Base-by-base conservation (phyloP, 2,329 filamentous ascomycete species). In the Mariannaea elegans region DNA sequence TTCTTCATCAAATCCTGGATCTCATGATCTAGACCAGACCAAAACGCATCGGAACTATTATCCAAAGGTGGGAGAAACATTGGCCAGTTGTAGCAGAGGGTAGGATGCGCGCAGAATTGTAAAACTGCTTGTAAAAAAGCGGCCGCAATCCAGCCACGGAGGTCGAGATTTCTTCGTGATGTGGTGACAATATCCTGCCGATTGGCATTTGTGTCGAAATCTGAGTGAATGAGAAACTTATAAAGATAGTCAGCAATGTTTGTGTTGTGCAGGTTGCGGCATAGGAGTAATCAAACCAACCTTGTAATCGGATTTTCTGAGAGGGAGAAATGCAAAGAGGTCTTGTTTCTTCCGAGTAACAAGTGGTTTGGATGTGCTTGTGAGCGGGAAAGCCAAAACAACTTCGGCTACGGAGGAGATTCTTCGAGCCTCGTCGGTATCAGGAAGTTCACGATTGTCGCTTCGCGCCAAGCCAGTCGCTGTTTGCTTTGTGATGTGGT, bases 361-460 rank as follows among this genome's bases (percentile, higher is more conserved):
- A 0, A 52, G n/a, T 2, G 63, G 59, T 12, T 45, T 31, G 1
- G 38, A 27, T 0, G 21, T 3, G 1, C 7, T 31, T 4, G 42
- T 51, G 4, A 67, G n/a, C 1, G 66, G 65, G 19, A 68, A 68
- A 0, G 64, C 66, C 12, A 68, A 27, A n/a, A 66, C n/a, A 3
- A 68, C 46, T 12, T 67, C 61, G 0, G 66, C 52, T 1, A n/a
- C 54, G 0, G 59, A 55, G 3, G 27, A 56, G 4, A 7, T 14
- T 27, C 3, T 53, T 19, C 27, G 9, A 13, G 21, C 51, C 13
- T 64, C 29, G 0, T 58, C 60, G 4, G 39, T 49, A 2, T 42
- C 27, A 1, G 62, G 50, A 19, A 34, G n/a, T 2, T 64, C 51
- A 1, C 58, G 61, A 14, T 64, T 68, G 2, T 64, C 63, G 6